Evolutionary conservation across 441 rosid species (phyloP).

Genomic region (Pelargonium myrrhifolium): DNA sequence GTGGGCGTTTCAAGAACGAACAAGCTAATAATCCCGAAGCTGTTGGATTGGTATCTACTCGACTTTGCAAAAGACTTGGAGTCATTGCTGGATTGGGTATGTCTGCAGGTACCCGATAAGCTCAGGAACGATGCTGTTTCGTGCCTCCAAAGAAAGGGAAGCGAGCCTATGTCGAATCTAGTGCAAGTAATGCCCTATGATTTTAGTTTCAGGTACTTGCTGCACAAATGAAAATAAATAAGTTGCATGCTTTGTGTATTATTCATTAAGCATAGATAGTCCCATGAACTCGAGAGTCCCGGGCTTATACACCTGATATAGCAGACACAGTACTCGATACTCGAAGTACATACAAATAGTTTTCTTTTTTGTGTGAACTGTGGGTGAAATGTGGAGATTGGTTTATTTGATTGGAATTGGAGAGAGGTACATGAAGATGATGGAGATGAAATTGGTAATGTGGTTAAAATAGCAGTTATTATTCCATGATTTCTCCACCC

Average conservation of each 20-base stretch:
- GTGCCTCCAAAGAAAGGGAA: conserved; percentile 50
- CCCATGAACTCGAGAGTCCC: background rate
- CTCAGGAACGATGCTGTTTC: conserved; percentile 56
- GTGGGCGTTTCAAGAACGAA: conserved; percentile 43
- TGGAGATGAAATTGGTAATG: too few relatives aligned
- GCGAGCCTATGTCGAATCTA: conserved; percentile 34
- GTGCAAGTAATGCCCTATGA: conserved; percentile 63
- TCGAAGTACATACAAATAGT: background rate
- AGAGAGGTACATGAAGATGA: background rate
- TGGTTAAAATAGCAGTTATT: too few relatives aligned
- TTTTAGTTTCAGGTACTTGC: conserved; percentile 65
- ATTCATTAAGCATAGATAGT: conserved; percentile 3
- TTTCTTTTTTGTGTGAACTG: background rate
- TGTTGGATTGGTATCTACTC: conserved; percentile 74
- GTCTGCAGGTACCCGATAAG: conserved; percentile 74
- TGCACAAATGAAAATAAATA: conserved; percentile 26
- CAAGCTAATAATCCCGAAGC: conserved; percentile 58
- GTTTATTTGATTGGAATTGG: background rate
- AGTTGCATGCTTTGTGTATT: background rate
- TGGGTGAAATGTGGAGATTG: background rate
- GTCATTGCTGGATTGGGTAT: conserved; percentile 78
- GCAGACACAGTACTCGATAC: too few relatives aligned
- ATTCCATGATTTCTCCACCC: too few relatives aligned
- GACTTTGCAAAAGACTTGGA: conserved; percentile 81
- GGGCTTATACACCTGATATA: background rate